Percentiles rank a stretch among this genome's conserved stretches.
Conservation (phyloP, 768 basidiomycete species). For the Cantharellus cinnabarinus region DNA sequence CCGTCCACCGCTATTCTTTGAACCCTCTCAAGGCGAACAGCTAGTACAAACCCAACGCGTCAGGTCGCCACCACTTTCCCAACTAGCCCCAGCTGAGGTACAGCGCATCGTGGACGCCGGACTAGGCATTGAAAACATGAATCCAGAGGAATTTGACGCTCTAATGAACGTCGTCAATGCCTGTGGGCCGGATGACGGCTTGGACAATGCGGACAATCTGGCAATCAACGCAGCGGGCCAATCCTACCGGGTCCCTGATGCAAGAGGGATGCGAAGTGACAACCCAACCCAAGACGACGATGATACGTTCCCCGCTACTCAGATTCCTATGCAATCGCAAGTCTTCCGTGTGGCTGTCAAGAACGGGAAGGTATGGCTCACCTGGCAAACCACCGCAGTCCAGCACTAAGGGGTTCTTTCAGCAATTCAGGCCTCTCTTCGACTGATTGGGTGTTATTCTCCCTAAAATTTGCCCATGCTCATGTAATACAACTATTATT, state of each 20-base stretch:
- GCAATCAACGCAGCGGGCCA: too few species aligned
- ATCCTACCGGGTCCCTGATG: too few species aligned
- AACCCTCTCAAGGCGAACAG: neutral
- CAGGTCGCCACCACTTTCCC: slow-evolving; percentile 26
- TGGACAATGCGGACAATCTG: too few species aligned
- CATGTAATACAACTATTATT: neutral
- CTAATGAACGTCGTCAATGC: slow-evolving; percentile 38
- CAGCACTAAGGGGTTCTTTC: too few species aligned
- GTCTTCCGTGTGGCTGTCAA: neutral
- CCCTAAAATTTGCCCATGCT: neutral
- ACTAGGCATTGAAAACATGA: slow-evolving; percentile 44
- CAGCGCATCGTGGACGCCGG: slow-evolving; percentile 38
- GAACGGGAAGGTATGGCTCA: neutral
- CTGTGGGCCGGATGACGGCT: too few species aligned
- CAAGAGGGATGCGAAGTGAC: too few species aligned
- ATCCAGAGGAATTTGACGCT: slow-evolving; percentile 34
- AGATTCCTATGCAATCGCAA: neutral
- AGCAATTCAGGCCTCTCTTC: too few species aligned
- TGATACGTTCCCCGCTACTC: neutral
- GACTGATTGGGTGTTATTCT: too few species aligned
- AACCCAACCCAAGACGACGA: too few species aligned
- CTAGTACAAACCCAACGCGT: slow-evolving; percentile 16
- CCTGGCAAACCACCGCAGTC: too few species aligned
- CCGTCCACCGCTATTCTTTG: slow-evolving; percentile 9
- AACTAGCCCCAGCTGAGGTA: slow-evolving; percentile 35